phyloP scores from a whole-genome alignment of 164 flowering plant genomes.

The Nymphaea colorata region DNA sequence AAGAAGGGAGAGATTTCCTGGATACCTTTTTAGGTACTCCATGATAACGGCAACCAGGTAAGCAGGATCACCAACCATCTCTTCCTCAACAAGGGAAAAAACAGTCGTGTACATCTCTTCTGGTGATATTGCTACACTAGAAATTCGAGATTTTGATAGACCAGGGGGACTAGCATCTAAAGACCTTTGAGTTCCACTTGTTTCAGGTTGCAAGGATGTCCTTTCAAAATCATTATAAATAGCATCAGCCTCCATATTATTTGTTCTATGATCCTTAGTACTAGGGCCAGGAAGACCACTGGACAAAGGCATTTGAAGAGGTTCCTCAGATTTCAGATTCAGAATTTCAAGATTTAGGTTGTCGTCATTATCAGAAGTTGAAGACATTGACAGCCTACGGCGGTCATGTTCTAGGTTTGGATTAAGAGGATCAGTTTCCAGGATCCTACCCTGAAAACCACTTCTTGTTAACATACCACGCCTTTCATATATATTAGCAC shows the following conservation, averaged over 20 bases:
- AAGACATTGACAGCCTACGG: slow-evolving; percentile 15
- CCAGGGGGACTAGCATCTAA: slow-evolving; percentile 32
- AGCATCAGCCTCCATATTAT: slow-evolving; percentile 15
- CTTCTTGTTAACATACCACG: background rate
- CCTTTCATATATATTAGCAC: slow-evolving; percentile 3
- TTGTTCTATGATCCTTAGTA: slow-evolving; percentile 13
- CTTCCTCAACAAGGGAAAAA: slow-evolving; percentile 79
- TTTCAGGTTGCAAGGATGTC: slow-evolving; percentile 26
- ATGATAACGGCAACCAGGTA: slow-evolving; percentile 67
- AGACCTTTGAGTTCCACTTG: slow-evolving; percentile 17
- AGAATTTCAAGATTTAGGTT: slow-evolving; percentile 11
- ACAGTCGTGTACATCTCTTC: slow-evolving; percentile 77
- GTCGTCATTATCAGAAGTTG: slow-evolving; percentile 52
- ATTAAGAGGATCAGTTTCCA: slow-evolving; percentile 16
- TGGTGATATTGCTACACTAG: slow-evolving; percentile 70
- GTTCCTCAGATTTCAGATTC: slow-evolving; percentile 7
- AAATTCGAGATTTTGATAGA: slow-evolving; percentile 34
- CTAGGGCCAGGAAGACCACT: slow-evolving; percentile 8
- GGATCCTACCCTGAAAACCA: background rate
- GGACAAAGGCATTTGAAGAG: slow-evolving; percentile 2
- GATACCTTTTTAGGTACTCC: slow-evolving; percentile 84
- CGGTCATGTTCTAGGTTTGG: slow-evolving; percentile 3
- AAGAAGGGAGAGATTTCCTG: too few relatives aligned
- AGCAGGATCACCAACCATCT: slow-evolving; percentile 71
- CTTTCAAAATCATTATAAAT: slow-evolving; percentile 17